phyloP scores from a whole-genome alignment of 768 basidiomycete genomes.

The Lepiota subincarnata region DNA sequence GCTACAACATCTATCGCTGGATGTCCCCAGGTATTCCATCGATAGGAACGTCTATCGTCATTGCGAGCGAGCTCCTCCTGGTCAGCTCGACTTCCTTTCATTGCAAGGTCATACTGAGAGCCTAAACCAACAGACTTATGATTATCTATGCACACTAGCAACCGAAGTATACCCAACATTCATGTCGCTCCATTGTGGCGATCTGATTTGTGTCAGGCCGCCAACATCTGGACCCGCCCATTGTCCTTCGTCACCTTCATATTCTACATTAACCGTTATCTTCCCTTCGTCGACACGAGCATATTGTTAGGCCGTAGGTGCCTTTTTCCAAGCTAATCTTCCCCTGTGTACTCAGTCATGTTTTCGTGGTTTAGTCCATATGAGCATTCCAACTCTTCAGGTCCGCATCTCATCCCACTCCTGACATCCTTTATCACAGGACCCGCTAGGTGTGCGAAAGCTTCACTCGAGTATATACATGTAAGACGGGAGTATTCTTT shows the following conservation, averaged over 20 bases:
- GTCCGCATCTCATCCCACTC: neutral
- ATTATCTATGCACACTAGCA: slow-evolving; percentile 1
- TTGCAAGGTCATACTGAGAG: neutral
- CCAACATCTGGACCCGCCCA: neutral
- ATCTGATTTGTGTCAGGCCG: neutral
- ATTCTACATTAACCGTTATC: slow-evolving; percentile 7
- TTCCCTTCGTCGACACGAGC: neutral
- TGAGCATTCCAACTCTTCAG: neutral
- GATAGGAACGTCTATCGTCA: no score
- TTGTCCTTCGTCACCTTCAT: neutral
- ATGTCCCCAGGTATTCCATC: neutral
- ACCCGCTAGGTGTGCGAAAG: neutral
- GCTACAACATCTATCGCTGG: neutral
- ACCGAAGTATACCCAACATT: neutral
- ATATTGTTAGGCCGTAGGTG: neutral
- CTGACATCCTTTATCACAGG: no score
- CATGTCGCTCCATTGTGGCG: neutral
- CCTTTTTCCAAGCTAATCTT: neutral
- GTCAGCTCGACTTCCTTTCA: neutral
- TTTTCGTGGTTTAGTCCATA: neutral
- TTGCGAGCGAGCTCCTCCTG: neutral
- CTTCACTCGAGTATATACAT: neutral
- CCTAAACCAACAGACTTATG: neutral
- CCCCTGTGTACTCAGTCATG: neutral
- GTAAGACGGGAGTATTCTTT: neutral